phyloP scores from a whole-genome alignment of 2,329 filamentous ascomycete genomes.

The Ambrosiella xylebori region DNA sequence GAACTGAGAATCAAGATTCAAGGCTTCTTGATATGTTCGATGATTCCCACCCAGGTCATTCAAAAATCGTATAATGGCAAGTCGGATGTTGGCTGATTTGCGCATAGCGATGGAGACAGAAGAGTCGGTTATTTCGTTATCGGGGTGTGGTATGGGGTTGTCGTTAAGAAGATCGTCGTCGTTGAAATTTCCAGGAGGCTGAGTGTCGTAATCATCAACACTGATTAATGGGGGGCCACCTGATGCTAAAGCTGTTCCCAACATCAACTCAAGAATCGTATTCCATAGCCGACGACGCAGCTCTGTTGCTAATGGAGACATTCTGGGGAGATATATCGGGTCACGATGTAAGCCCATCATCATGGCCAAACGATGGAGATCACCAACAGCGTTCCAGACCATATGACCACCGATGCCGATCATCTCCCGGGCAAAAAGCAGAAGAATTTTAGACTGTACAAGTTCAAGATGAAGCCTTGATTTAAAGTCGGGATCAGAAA shows the following conservation, averaged over 20 bases:
- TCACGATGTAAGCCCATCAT: conserved; percentile 35
- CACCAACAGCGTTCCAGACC: conserved; percentile 29
- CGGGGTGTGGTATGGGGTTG: conserved; percentile 18
- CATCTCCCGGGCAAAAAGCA: conserved; percentile 26
- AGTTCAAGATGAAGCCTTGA: conserved; percentile 29
- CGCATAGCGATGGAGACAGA: conserved; percentile 27
- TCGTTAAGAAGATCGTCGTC: conserved; percentile 27
- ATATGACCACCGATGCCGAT: conserved; percentile 26
- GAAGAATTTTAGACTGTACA: conserved; percentile 31
- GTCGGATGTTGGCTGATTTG: conserved; percentile 25
- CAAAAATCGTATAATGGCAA: conserved; percentile 26
- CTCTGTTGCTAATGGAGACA: conserved; percentile 22
- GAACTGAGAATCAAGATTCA: conserved; percentile 27
- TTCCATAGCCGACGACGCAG: conserved; percentile 36
- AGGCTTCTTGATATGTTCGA: conserved; percentile 27
- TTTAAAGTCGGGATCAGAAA: conserved; percentile 36
- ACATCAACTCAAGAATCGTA: conserved; percentile 30
- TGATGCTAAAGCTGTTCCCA: conserved; percentile 28
- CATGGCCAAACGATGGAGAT: conserved; percentile 28
- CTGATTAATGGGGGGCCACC: conserved; percentile 30
- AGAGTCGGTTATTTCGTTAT: conserved; percentile 23
- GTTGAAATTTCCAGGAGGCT: conserved; percentile 30
- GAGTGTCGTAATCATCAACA: conserved; percentile 30
- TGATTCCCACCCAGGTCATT: conserved; percentile 23
- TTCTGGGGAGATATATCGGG: conserved; percentile 23